Conservation (phyloP, 2,329 filamentous ascomycete genomes). For the Fusarium agapanthi region DNA sequence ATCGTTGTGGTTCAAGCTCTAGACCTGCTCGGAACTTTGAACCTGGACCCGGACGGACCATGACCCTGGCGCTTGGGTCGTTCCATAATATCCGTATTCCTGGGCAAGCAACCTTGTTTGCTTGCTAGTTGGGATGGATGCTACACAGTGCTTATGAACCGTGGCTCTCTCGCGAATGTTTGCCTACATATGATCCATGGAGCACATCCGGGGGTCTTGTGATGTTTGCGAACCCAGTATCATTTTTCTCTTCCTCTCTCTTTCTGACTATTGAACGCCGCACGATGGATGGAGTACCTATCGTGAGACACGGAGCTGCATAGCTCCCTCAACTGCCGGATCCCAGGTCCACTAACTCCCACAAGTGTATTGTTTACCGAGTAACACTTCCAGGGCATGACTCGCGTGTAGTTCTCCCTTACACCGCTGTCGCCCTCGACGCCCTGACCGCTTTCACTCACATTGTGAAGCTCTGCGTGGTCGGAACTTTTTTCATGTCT, state of each 20-base stretch:
- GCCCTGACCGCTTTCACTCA: conserved; percentile 24
- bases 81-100: conserved; percentile 4
- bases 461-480: not conserved
- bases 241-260: not conserved
- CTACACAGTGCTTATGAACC: conserved; percentile 25
- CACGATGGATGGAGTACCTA: not conserved
- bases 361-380: conserved; percentile 12
- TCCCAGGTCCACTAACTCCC: conserved; percentile 20
- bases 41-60: conserved; percentile 8
- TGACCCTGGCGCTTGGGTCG: conserved; percentile 23
- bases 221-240: not conserved
- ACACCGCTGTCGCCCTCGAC: conserved; percentile 16
- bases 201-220: conserved; percentile 11
- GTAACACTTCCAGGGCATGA: conserved; percentile 12
- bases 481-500: conserved; percentile 11
- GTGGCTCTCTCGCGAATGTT: not conserved
- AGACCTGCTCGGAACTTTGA: conserved; percentile 1
- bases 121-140: conserved; percentile 6
- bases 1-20: conserved; percentile 2
- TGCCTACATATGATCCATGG: conserved; percentile 14
- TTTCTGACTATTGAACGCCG: not conserved
- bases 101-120: conserved; percentile 1
- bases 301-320: not conserved
- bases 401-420: conserved; percentile 24
- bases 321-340: conserved; percentile 25